Conservation (phyloP, 768 basidiomycete species). For the Sutorius australiensis region DNA sequence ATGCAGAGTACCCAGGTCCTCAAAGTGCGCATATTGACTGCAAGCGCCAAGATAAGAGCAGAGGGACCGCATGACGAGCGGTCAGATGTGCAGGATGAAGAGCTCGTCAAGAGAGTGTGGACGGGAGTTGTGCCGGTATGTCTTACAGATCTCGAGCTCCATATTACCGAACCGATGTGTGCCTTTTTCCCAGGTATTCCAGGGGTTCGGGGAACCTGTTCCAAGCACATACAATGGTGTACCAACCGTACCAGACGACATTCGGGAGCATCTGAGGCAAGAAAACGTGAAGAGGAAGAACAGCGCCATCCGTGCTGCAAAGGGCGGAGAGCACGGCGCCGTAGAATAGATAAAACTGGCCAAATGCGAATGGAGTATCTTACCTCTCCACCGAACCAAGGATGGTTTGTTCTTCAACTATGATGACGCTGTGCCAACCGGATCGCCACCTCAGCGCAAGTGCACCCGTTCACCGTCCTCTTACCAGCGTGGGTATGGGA, state of each 20-base stretch:
- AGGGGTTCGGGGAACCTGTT: constrained; percentile 25
- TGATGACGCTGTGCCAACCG: too few relatives aligned
- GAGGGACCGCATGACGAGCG: constrained; percentile 23
- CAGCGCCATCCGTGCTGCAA: constrained; percentile 19
- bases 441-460: neutral
- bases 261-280: constrained; percentile 19
- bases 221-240: constrained; percentile 21
- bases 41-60: constrained; percentile 23
- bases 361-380: neutral
- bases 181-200: constrained; percentile 13
- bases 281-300: constrained; percentile 25
- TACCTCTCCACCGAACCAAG: too few relatives aligned
- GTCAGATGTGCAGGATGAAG: constrained; percentile 14
- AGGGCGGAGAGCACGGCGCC: constrained; percentile 34
- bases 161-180: neutral
- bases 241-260: constrained; percentile 12
- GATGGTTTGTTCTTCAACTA: neutral
- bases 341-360: neutral
- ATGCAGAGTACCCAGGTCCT: constrained; percentile 23
- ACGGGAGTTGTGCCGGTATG: constrained; percentile 25
- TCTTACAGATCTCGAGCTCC: neutral
- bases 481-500: too few relatives aligned
- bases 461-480: too few relatives aligned
- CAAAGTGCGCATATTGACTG: constrained; percentile 20
- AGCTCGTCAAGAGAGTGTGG: constrained; percentile 17